Conservation (phyloP, 169 alveolate genomes). For the Plasmodium gonderi region DNA sequence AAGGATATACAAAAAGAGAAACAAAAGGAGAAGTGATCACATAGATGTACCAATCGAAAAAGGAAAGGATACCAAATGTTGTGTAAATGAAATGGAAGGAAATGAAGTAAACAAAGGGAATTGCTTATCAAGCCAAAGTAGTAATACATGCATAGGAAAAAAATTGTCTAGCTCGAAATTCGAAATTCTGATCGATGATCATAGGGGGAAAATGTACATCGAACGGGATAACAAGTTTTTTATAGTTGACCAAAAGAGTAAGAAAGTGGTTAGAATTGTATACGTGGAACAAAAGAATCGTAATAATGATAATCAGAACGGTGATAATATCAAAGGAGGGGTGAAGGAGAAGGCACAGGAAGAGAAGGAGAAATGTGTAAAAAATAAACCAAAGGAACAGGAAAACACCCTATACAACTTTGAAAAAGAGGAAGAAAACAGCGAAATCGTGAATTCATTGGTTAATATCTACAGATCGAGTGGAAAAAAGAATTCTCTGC, state of each 20-base stretch:
- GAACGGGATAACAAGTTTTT: constrained; percentile 40
- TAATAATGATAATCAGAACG: not conserved
- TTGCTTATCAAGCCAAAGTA: not conserved
- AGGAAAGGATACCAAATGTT: too few relatives aligned
- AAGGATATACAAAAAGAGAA: not conserved
- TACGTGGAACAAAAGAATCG: not conserved
- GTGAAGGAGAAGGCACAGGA: not conserved
- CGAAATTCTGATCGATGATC: constrained; percentile 12
- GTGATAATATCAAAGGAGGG: not conserved
- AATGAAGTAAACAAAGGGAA: not conserved
- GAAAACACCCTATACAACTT: constrained; percentile 11
- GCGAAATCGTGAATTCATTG: constrained; percentile 25
- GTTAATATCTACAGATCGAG: constrained; percentile 7
- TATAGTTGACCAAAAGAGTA: constrained; percentile 24
- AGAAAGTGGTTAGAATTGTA: constrained; percentile 14
- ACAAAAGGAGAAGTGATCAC: not conserved
- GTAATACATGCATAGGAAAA: not conserved
- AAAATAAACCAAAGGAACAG: not conserved
- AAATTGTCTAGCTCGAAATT: not conserved
- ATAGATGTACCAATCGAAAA: too few relatives aligned
- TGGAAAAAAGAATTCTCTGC: not conserved
- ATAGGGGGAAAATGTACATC: constrained; percentile 36
- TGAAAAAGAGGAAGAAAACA: constrained; percentile 57
- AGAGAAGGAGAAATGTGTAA: not conserved
- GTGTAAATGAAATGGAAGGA: not conserved